Base-by-base conservation (phyloP, 192 early-diverging fungal genomes). In the Globomyces pollinis-pini region DNA sequence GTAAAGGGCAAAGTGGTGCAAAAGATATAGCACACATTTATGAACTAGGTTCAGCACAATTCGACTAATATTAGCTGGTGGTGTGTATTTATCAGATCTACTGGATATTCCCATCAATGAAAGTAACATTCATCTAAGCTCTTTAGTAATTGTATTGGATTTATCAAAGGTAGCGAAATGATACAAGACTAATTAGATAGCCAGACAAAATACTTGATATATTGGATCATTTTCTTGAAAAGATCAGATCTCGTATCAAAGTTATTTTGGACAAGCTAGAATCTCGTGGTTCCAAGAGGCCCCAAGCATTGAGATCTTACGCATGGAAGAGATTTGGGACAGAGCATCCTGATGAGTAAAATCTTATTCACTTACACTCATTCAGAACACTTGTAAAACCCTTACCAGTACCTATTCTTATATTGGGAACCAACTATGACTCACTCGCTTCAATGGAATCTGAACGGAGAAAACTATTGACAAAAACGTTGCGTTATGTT, bases 11-110 rank as follows among this genome's bases (percentile, higher is more conserved):
- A 29, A 71, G 60, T 16, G 66, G 60, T 15, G 38, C 70, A n/a
- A 80, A 80, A 54, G 78, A 80, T 44, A 65, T 80, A 0, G 31
- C 60, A 3, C 78, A 80, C 51, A 77, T 80, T 26, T 80, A 72
- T 66, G 78, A 80, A 50, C 60, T 80, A n/a, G n/a, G n/a, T n/a
- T n/a, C 3, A 72, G 75, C 74, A 15, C 26, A 45, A 1, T 0
- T 35, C 33, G 0, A 55, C 5, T 63, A 34, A n/a, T n/a, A n/a
- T n/a, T n/a, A 69, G 77, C 77, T 16, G 77, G 77, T 16, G 77
- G 74, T 12, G 69, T 62, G 0, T 61, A 50, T 32, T 43, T 79
- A 21, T 60, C 71, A 1, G 65, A 73, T 47, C 51, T 80, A 16
- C 57, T 75, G 12, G 57, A 63, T 1, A 62, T 80, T 55, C 78